A percentile compares a stretch with the other conserved stretches of the same genome.
These are phyloP conservation scores for Pythium brachiatum DNA, from an alignment of 352 stramenopile genomes.

Conservation along the genomic window DNA sequence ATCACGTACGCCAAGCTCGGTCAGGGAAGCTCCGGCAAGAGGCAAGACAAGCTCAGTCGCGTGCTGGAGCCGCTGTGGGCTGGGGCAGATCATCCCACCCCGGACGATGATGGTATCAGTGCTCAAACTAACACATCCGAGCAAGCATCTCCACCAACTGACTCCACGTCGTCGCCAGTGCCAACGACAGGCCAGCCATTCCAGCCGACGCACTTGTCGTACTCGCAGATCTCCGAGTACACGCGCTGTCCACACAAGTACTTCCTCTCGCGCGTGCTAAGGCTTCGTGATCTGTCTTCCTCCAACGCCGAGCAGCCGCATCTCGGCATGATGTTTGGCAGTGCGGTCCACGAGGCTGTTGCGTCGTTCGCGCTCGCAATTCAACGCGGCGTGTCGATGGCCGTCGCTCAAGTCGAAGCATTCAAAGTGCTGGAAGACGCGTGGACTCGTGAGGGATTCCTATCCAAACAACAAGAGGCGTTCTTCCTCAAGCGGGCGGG, in stretches of 20 bases:
- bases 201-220: slow-evolving; percentile 67
- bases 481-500: slow-evolving; percentile 41
- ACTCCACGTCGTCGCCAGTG: too few relatives aligned
- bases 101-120: too few relatives aligned
- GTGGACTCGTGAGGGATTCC: slow-evolving; percentile 16
- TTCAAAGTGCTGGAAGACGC: not conserved
- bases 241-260: slow-evolving; percentile 77
- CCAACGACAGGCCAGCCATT: slow-evolving; percentile 20
- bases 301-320: slow-evolving; percentile 29
- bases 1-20: slow-evolving; percentile 50
- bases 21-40: slow-evolving; percentile 12
- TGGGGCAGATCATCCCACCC: not conserved
- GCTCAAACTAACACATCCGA: too few relatives aligned
- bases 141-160: not conserved
- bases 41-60: slow-evolving; percentile 41
- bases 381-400: not conserved
- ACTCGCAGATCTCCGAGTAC: slow-evolving; percentile 81
- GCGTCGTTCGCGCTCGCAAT: slow-evolving; percentile 39
- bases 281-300: slow-evolving; percentile 25
- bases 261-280: slow-evolving; percentile 54
- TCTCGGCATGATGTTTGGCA: slow-evolving; percentile 71
- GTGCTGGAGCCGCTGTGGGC: slow-evolving; percentile 23
- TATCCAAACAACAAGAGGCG: slow-evolving; percentile 15
- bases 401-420: not conserved
- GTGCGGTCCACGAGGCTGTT: slow-evolving; percentile 67